These are phyloP conservation scores for Scheffersomyces amazonensis DNA, from an alignment of 805 yeast species.

Conservation along the genomic window DNA sequence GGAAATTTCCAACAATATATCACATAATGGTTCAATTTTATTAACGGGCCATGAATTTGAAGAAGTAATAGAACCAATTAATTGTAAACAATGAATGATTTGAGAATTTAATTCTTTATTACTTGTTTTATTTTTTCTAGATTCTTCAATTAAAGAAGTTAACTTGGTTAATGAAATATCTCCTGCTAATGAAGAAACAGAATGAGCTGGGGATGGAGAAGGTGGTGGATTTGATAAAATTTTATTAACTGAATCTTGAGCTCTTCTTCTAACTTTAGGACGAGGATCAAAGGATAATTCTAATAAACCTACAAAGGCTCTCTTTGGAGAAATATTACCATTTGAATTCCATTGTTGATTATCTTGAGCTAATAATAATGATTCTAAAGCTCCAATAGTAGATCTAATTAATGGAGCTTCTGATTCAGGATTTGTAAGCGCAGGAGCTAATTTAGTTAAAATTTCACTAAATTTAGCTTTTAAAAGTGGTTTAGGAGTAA, in stretches of 20 bases:
- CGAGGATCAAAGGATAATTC: constrained; percentile 82
- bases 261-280: constrained; percentile 94
- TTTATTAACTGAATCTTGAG: constrained; percentile 78
- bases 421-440: constrained; percentile 62
- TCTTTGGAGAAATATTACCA: constrained; percentile 66
- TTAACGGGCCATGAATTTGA: constrained; percentile 81
- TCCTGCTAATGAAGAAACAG: constrained; percentile 69
- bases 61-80: constrained; percentile 65
- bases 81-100: constrained; percentile 73
- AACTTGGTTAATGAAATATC: constrained; percentile 62
- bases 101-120: constrained; percentile 53
- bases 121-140: constrained; percentile 25
- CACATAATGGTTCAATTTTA: constrained; percentile 71
- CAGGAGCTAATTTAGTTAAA: constrained; percentile 76
- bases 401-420: constrained; percentile 83
- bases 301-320: constrained; percentile 76
- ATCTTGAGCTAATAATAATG: constrained; percentile 77
- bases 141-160: constrained; percentile 39
- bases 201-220: constrained; percentile 75
- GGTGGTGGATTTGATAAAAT: constrained; percentile 68
- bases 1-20: constrained; percentile 68
- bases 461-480: constrained; percentile 75
- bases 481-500: constrained; percentile 64
- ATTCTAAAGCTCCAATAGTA: constrained; percentile 81
- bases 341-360: constrained; percentile 66